Evolutionary conservation across 2,329 filamentous ascomycete species (phyloP), one percentile per base, ranked within the genome.

Genomic region (Penicillium sclerotiorum): DNA sequence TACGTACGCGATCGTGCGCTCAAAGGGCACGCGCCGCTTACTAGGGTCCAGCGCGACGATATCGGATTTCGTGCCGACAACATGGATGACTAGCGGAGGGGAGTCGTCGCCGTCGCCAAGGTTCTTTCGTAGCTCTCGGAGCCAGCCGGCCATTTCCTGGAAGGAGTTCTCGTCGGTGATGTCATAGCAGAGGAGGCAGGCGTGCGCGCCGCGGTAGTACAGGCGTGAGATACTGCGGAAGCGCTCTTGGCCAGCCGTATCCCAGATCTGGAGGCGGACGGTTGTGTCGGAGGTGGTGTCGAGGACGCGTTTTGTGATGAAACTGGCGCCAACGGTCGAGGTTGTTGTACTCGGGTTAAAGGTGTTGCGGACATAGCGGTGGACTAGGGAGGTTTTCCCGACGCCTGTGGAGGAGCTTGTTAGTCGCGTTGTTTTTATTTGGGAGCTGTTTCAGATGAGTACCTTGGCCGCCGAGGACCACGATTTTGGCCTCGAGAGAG

Each of bases 141-240:
- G 81, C 92, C 92, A 96, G 48, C 87, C 82, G 64, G 90, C 90
- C 90, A 96, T 96, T 72, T 96, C 90, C 61, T 84, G 81, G 70
- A 96, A 96, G 52, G 89, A 94, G 61, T 84, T 77, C 53, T 87
- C 86, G 70, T 92, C 88, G 53, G 91, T 95, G 69, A 96, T 95
- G 76, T 89, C 89, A 77, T 96, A 96, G 80, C 92, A 96, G 39
- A 96, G 82, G 52, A 96, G 90, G 64, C 90, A 94, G 50, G 92
- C 92, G 67, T 96, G 93, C 55, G 93, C 93, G 67, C 92, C 92
- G 66, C 93, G 88, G 75, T 99, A 99, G 78, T 97, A 97, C 46
- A 99, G 84, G 49, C 92, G 87, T 8, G 90, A 95, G 65, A 99
- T 97, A 55, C 88, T 92, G 62, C 93, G 85, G 71, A 97, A 99